Evolutionary conservation across 1,284 basidiomycete genomes (phyloP), one percentile per base, ranked within the genome.

Genomic region (Erythrobasidium hasegawianum): DNA sequence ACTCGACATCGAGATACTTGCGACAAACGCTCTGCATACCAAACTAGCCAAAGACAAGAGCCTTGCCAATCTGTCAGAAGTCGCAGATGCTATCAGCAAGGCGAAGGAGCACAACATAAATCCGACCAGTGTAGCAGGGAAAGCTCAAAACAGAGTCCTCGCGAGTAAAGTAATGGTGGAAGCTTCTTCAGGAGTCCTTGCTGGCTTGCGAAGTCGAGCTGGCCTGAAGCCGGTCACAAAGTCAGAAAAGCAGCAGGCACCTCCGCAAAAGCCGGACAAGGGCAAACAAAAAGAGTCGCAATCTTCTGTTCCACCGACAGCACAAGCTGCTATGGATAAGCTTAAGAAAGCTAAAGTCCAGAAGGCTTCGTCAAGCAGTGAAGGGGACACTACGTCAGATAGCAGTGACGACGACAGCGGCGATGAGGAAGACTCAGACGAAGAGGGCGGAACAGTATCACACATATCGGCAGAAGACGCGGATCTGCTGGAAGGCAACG

Each of bases 381-480:
- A 4, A 14, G 7, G 26, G 20, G 22, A 50, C 27, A 24, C 45
- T 29, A 57, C 55, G 41, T 70, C 71, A 64, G 65, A 70, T 49
- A 54, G 66, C 16, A 57, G 64, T 3, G n/a, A 69, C 38, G 77
- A 78, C 41, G 73, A 75, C 8, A n/a, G n/a, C n/a, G 75, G 77
- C 39, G 77, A 77, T 10, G 81, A 78, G 2, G 84, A 83, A 9
- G 87, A 85, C 85, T 84, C 82, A 10, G 87, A 85, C 85, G 61
- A 65, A n/a, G 64, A 70, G 29, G 67, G 53, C 8, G 57, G 43
- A 18, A 61, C 64, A 20, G 67, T 71, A 10, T 74, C 74, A 16
- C 71, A 70, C 8, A 69, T 68, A 11, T 70, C 64, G 43, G 72
- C 71, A 41, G 77, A 75, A 43, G 78, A 75, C 78, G 59, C 57